phyloP scores from a whole-genome alignment of 2,329 filamentous ascomycete species.

The Colletotrichum orbiculare region DNA sequence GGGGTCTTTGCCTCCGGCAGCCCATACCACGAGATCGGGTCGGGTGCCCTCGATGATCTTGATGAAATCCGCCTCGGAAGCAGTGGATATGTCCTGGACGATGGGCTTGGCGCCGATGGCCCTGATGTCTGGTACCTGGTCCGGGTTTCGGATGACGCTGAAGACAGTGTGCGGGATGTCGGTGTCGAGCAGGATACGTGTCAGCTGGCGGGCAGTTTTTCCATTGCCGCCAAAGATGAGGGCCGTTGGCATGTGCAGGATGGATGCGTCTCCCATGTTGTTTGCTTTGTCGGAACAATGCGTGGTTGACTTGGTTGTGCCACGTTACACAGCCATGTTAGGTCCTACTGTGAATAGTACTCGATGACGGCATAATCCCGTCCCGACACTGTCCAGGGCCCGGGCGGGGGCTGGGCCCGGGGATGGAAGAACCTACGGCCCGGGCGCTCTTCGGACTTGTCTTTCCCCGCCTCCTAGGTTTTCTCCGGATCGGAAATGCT shows the following conservation, averaged over 20 bases:
- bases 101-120: constrained; percentile 54
- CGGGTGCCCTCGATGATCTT: constrained; percentile 46
- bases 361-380: constrained; percentile 30
- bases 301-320: neutral
- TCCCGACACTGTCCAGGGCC: neutral
- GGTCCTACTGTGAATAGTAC: neutral
- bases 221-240: constrained; percentile 43
- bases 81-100: constrained; percentile 54
- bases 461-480: neutral
- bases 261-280: constrained; percentile 36
- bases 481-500: neutral
- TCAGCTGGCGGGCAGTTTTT: constrained; percentile 41
- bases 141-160: constrained; percentile 44
- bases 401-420: neutral
- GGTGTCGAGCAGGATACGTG: constrained; percentile 36
- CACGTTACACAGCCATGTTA: neutral
- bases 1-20: constrained; percentile 46
- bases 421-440: constrained; percentile 18
- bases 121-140: constrained; percentile 49
- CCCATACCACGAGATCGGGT: constrained; percentile 48
- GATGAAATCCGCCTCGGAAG: constrained; percentile 49
- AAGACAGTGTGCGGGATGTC: constrained; percentile 39
- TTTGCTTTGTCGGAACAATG: neutral
- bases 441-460: neutral
- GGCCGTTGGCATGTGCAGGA: constrained; percentile 39